A percentile compares a stretch with the other conserved stretches of the same genome.
These are phyloP conservation scores for Parietichytrium sp. DNA, from an alignment of 108 stramenopile species.

Conservation along the genomic window DNA sequence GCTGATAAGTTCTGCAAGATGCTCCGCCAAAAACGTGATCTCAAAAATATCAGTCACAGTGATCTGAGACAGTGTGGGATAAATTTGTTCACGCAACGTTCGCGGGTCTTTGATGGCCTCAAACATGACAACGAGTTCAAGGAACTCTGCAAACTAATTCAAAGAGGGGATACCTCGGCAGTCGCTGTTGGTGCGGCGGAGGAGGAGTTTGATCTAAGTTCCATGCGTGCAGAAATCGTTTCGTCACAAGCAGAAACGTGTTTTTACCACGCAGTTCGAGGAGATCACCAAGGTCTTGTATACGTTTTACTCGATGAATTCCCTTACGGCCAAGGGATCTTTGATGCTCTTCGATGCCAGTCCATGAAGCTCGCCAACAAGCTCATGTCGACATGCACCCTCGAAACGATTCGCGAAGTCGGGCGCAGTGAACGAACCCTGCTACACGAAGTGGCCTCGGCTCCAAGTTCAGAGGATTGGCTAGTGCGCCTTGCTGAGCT, in stretches of 20 bases:
- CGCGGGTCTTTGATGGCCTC: too few species aligned
- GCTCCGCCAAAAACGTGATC: too few species aligned
- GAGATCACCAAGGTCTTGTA: background rate
- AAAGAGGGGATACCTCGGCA: too few species aligned
- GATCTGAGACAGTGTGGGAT: background rate
- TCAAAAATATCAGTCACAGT: background rate
- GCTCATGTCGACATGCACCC: background rate
- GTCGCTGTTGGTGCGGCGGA: too few species aligned
- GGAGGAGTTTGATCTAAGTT: too few species aligned
- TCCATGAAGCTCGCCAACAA: background rate
- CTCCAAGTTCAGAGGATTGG: background rate
- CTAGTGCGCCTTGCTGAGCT: background rate
- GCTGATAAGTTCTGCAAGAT: too few species aligned
- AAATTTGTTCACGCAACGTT: too few species aligned
- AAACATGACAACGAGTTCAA: too few species aligned
- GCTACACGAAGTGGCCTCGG: background rate
- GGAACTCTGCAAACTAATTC: too few species aligned
- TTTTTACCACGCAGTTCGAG: background rate
- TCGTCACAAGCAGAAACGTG: background rate
- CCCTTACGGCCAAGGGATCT: background rate
- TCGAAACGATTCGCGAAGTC: background rate
- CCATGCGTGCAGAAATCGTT: too few species aligned
- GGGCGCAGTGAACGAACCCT: background rate
- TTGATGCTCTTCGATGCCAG: background rate
- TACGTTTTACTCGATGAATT: constrained; percentile 29